Percentiles rank a stretch among this genome's conserved stretches.
These are phyloP conservation scores for Arthroderma uncinatum DNA, from an alignment of 2,329 filamentous ascomycete species.

Conservation along the genomic window DNA sequence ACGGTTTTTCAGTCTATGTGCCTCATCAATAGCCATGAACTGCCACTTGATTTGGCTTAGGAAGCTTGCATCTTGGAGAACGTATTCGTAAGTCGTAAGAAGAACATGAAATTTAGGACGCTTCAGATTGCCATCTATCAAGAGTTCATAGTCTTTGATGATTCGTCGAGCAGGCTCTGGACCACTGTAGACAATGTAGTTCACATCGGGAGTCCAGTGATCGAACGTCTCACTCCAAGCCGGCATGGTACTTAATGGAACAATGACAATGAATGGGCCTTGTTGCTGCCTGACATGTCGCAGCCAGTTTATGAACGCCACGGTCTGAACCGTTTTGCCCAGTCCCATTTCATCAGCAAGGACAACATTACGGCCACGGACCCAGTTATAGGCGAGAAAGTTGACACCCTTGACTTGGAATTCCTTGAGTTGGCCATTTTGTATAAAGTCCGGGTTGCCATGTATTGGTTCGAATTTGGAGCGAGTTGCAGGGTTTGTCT, in stretches of 20 bases:
- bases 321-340: conserved; percentile 95
- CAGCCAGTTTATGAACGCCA: conserved; percentile 94
- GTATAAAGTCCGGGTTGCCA: conserved; percentile 74
- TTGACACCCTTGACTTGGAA: conserved; percentile 93
- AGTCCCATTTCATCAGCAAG: conserved; percentile 97
- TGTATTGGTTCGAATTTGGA: conserved; percentile 61
- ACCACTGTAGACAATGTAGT: conserved; percentile 94
- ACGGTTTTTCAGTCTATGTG: conserved; percentile 89
- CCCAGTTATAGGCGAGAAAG: conserved; percentile 95
- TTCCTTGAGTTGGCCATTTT: conserved; percentile 71
- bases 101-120: conserved; percentile 96
- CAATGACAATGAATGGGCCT: conserved; percentile 93
- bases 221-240: conserved; percentile 98
- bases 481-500: conserved; percentile 65
- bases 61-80: conserved; percentile 73
- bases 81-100: conserved; percentile 95
- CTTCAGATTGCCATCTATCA: conserved; percentile 73
- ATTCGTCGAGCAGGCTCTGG: conserved; percentile 75
- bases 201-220: conserved; percentile 86
- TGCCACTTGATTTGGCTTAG: conserved; percentile 93
- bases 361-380: conserved; percentile 85
- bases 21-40: conserved; percentile 90
- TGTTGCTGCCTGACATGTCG: conserved; percentile 81
- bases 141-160: conserved; percentile 80
- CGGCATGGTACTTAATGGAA: conserved; percentile 90